Evolutionary conservation across 1,284 basidiomycete genomes (phyloP), one percentile per base, ranked within the genome.

Genomic region (Sporisorium reilianum): DNA sequence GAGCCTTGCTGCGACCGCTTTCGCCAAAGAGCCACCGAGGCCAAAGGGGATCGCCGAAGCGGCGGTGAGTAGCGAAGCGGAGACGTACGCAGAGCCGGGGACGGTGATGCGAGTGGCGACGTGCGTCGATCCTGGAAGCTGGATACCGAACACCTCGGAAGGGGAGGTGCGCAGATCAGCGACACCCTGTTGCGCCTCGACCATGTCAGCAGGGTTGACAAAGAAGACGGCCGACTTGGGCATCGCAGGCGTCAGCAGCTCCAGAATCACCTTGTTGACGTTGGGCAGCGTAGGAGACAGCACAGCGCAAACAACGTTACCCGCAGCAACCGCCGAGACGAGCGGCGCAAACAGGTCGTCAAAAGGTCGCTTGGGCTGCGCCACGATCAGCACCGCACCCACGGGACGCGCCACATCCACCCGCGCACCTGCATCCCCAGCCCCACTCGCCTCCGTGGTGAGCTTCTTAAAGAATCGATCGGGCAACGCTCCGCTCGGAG

Each of bases 261-360:
- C 38, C 8, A 51, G 7, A 11, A 62, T 49, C 14, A 62, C 45
- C 42, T 50, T 51, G 49, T 62, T 62, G 10, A 55, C 18, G 8
- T 44, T 16, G 2, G 59, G 45, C 12, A 62, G 11, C 30, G 52
- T 60, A 7, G 58, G 58, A 5, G 58, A 34, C 16, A 60, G 58
- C 32, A 60, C 58, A 9, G 30, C 58, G 30, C 59, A 62, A 6
- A 62, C 59, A 18, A 55, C 45, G 14, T 62, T 62, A 11, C 59
- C 59, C 14, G 59, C 59, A 0, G 53, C 52, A 1, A 62, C 23
- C 14, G 59, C 59, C 25, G 59, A 62, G 11, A 26, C 38, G 12
- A 62, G 52, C 20, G 59, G 59, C 26, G 59, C 59, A 32, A 62
- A 54, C 6, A 62, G 45, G 26, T 62, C 59, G n/a, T 62, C 51